Conservation (phyloP, 306 rosid genomes). For the Castanopsis chinensis region DNA sequence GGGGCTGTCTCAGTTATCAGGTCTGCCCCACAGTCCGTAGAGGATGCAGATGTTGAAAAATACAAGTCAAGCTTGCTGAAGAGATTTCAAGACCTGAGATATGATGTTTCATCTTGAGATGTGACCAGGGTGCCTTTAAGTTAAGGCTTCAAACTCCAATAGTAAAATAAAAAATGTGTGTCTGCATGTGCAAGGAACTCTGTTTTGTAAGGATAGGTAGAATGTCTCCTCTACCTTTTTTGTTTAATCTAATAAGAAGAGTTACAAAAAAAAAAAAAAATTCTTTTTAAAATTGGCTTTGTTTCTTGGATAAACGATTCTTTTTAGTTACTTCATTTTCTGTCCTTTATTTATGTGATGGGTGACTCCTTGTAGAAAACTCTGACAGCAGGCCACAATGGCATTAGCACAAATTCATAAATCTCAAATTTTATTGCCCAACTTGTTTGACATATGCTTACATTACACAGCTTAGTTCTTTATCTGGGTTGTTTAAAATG, state of each 20-base stretch:
- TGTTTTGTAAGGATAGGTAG: not conserved
- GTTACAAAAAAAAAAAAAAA: too few relatives aligned
- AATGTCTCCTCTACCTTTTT: not conserved
- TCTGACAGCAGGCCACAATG: too few relatives aligned
- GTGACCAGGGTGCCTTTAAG: conserved; percentile 12
- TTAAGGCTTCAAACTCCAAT: not conserved
- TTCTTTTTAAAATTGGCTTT: too few relatives aligned
- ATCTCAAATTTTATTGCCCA: too few relatives aligned
- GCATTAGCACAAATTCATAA: too few relatives aligned
- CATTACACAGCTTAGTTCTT: too few relatives aligned
- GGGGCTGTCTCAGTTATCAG: conserved; percentile 67
- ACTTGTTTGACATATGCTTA: too few relatives aligned
- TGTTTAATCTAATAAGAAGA: not conserved
- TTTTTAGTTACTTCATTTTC: too few relatives aligned
- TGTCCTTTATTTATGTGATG: too few relatives aligned
- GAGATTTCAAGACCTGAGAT: conserved; percentile 70
- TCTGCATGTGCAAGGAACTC: not conserved
- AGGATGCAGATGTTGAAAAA: conserved; percentile 54
- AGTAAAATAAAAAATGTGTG: not conserved
- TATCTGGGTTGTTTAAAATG: too few relatives aligned
- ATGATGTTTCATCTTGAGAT: conserved; percentile 49
- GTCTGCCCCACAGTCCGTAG: conserved; percentile 65
- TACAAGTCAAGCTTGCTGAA: conserved; percentile 59
- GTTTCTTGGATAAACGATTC: too few relatives aligned
- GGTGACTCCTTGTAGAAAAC: too few relatives aligned